These are phyloP conservation scores for Paracamarosporium sp. DNA, from an alignment of 2,329 filamentous ascomycete species.

Conservation along the genomic window DNA sequence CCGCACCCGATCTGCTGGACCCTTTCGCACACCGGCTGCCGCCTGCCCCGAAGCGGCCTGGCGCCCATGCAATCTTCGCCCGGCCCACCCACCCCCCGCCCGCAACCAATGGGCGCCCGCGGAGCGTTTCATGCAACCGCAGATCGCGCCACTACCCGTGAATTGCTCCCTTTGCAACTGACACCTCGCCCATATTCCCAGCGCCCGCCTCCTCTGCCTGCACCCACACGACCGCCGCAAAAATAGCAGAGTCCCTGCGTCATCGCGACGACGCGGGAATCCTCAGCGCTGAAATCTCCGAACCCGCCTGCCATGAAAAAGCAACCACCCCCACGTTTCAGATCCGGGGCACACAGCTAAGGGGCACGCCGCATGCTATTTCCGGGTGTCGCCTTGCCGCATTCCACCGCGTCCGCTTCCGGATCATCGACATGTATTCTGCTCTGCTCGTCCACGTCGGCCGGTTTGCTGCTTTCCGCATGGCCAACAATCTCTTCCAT, in stretches of 20 bases:
- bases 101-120: constrained; percentile 12
- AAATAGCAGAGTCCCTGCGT: constrained; percentile 8
- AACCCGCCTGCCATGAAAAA: constrained; percentile 16
- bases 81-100: background rate
- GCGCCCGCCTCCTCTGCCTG: too few species aligned
- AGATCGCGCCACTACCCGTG: constrained; percentile 3
- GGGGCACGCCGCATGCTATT: constrained; percentile 8
- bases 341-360: constrained; percentile 13
- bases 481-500: too few species aligned
- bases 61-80: constrained; percentile 15
- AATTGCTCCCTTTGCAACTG: constrained; percentile 1
- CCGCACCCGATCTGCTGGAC: constrained; percentile 30
- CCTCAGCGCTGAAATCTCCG: constrained; percentile 18
- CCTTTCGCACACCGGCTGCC: constrained; percentile 16
- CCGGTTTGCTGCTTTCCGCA: background rate
- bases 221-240: too few species aligned
- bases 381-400: constrained; percentile 9
- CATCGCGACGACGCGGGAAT: too few species aligned
- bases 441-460: background rate
- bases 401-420: background rate
- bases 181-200: too few species aligned
- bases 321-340: constrained; percentile 28
- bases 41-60: constrained; percentile 19
- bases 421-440: background rate
- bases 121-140: constrained; percentile 15